Conservation (phyloP, 306 rosid genomes). For the Sphenostylis stenocarpa region DNA sequence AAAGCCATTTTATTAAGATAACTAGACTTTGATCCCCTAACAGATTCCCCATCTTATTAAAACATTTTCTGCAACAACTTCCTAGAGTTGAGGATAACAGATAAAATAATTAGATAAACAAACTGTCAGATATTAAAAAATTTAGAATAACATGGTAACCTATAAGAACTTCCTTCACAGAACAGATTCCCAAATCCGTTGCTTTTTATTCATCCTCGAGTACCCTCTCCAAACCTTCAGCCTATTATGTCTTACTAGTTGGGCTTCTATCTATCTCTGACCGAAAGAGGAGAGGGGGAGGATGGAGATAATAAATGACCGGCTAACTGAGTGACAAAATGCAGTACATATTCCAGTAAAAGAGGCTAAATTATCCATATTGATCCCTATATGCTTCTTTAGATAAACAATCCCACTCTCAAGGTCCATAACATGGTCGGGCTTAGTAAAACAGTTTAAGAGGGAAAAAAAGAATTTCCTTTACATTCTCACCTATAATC, state of each 20-base stretch:
- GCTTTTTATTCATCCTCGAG: neutral
- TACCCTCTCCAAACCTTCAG: neutral
- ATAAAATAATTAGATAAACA: too few relatives aligned
- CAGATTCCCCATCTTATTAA: neutral
- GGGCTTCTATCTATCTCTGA: neutral
- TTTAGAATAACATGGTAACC: too few relatives aligned
- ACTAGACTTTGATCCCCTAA: neutral
- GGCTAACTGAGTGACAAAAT: neutral
- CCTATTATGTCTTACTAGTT: neutral
- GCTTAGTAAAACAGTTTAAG: slow-evolving; percentile 1
- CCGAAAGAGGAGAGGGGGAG: neutral
- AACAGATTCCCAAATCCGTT: neutral
- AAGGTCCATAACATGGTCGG: neutral
- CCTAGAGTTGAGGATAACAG: too few relatives aligned
- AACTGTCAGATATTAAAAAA: too few relatives aligned
- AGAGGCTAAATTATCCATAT: slow-evolving; percentile 4
- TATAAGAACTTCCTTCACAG: neutral
- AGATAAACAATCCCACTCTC: neutral
- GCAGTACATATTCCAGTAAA: neutral
- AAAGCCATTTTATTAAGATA: neutral
- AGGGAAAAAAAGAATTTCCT: neutral
- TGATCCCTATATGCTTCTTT: neutral
- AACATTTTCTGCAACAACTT: neutral
- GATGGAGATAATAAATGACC: neutral
- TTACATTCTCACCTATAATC: slow-evolving; percentile 73